phyloP scores from a whole-genome alignment of 1,284 basidiomycete species.

The Pholiota adiposa region DNA sequence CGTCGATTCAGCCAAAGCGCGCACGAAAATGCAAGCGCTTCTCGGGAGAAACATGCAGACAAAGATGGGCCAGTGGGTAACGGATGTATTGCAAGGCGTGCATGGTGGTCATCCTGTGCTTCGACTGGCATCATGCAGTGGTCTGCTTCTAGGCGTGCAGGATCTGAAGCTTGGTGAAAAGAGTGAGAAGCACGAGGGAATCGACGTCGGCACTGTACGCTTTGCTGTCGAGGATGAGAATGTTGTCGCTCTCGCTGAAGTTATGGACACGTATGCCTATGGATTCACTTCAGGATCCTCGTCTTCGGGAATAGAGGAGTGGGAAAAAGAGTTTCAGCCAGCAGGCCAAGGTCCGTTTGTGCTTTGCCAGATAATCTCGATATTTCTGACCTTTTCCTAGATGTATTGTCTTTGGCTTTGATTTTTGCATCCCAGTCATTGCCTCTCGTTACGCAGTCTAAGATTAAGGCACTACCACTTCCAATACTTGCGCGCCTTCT shows the following conservation, averaged over 20 bases:
- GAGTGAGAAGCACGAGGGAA: slow-evolving; percentile 25
- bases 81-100: slow-evolving; percentile 62
- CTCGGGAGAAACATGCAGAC: slow-evolving; percentile 48
- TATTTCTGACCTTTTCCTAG: slow-evolving; percentile 21
- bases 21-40: slow-evolving; percentile 36
- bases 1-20: slow-evolving; percentile 41
- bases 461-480: slow-evolving; percentile 62
- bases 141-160: slow-evolving; percentile 64
- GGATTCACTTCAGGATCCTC: slow-evolving; percentile 22
- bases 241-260: slow-evolving; percentile 70
- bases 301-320: slow-evolving; percentile 40
- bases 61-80: slow-evolving; percentile 54
- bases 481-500: slow-evolving; percentile 49
- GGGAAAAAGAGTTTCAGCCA: slow-evolving; percentile 70
- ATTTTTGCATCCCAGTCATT: slow-evolving; percentile 63
- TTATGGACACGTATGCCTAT: slow-evolving; percentile 61
- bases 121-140: slow-evolving; percentile 61
- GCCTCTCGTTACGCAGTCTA: slow-evolving; percentile 51
- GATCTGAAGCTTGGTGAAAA: slow-evolving; percentile 46
- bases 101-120: slow-evolving; percentile 65
- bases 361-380: slow-evolving; percentile 7
- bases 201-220: slow-evolving; percentile 34
- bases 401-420: slow-evolving; percentile 43
- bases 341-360: slow-evolving; percentile 40
- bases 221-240: slow-evolving; percentile 62